Percentiles rank a stretch among this genome's conserved stretches.
Evolutionary conservation across 768 basidiomycete genomes (phyloP).

Genomic region (Hysterangium stoloniferum): DNA sequence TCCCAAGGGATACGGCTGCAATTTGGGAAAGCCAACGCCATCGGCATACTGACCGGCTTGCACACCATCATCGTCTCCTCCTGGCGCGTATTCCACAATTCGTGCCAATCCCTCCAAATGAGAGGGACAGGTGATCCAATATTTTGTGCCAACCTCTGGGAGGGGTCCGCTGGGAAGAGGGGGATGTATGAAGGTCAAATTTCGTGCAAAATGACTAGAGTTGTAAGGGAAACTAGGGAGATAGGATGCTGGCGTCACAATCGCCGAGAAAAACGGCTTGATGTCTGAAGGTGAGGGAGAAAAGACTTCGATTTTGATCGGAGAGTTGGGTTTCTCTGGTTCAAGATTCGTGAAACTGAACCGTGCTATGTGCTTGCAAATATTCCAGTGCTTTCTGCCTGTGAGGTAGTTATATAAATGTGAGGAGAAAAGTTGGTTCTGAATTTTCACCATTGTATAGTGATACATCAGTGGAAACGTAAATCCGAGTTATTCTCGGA

Average conservation of each 20-base stretch:
- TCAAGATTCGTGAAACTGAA: conserved; percentile 11
- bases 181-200: not conserved
- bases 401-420: not conserved
- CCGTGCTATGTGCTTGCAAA: conserved; percentile 13
- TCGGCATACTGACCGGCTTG: not conserved
- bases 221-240: conserved; percentile 6
- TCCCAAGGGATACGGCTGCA: not conserved
- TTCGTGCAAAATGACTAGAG: not conserved
- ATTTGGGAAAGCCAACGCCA: conserved; percentile 1
- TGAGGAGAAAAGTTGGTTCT: too few species aligned
- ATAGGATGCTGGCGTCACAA: not conserved
- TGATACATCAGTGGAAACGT: conserved; percentile 13
- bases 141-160: not conserved
- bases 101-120: not conserved
- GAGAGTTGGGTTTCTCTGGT: not conserved
- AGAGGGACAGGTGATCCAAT: not conserved
- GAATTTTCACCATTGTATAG: conserved; percentile 12
- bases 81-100: not conserved
- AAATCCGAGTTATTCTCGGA: conserved; percentile 7
- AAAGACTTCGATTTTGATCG: conserved; percentile 7
- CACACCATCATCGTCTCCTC: not conserved
- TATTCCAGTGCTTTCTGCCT: conserved; percentile 15
- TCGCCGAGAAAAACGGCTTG: conserved; percentile 8
- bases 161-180: not conserved
- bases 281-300: not conserved